These are phyloP conservation scores for Ormosia emarginata DNA, from an alignment of 306 rosid species.

Conservation along the genomic window DNA sequence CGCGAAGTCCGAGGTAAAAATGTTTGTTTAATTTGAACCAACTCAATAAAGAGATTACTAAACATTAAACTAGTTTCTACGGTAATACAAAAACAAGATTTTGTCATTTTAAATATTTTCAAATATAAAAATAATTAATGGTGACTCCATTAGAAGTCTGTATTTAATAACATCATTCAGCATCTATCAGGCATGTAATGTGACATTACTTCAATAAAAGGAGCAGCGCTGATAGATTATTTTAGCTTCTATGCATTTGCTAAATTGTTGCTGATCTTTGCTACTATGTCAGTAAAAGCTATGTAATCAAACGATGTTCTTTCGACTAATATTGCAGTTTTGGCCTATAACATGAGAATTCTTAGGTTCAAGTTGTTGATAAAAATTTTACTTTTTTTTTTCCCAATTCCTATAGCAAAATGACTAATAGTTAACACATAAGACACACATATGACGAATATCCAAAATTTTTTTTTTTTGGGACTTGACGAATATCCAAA, in stretches of 20 bases:
- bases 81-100: background rate
- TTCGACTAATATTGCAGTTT: background rate
- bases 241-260: background rate
- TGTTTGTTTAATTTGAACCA: too few relatives aligned
- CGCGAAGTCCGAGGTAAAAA: too few relatives aligned
- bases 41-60: too few relatives aligned
- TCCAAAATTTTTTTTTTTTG: too few relatives aligned
- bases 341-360: background rate
- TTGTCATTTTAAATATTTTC: background rate
- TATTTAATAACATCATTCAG: background rate
- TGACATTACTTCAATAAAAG: background rate
- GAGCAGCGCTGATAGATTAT: background rate
- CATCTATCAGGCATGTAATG: background rate
- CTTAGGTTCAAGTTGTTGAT: background rate
- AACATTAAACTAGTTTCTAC: too few relatives aligned
- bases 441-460: background rate
- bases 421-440: background rate
- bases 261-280: background rate
- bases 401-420: background rate
- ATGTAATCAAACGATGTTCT: background rate
- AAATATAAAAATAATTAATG: background rate
- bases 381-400: background rate
- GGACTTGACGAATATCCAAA: background rate
- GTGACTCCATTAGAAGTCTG: background rate
- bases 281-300: background rate